phyloP scores from a whole-genome alignment of 495 filamentous ascomycete genomes.

The Podospora comata region DNA sequence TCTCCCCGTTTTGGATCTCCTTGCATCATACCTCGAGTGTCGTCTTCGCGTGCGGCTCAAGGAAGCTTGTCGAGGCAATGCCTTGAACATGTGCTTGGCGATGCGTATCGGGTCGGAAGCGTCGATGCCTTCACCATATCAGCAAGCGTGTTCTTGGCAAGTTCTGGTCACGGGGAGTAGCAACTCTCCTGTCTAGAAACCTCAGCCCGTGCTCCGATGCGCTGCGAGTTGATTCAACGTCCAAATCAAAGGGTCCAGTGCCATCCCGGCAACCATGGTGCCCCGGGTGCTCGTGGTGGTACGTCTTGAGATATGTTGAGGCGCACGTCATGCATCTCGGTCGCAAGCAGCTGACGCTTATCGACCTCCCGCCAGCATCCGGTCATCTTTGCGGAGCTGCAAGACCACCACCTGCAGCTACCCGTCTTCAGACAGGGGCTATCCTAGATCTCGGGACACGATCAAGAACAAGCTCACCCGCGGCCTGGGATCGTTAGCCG shows the following conservation, averaged over 20 bases:
- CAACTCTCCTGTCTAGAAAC: not conserved
- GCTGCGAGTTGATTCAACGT: not conserved
- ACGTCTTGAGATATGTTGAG: constrained; percentile 5
- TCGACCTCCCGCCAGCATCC: constrained; percentile 14
- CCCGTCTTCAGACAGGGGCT: constrained; percentile 18
- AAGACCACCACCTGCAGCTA: constrained; percentile 19
- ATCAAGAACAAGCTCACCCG: constrained; percentile 15
- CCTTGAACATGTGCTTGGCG: not conserved
- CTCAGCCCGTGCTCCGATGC: not conserved
- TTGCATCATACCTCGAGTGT: not conserved
- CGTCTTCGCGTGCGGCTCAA: not conserved
- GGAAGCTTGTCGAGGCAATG: not conserved
- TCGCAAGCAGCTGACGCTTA: not conserved
- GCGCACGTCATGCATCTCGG: constrained; percentile 19
- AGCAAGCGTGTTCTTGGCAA: not conserved
- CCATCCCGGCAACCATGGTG: not conserved
- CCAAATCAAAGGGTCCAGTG: constrained; percentile 1
- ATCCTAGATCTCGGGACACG: constrained; percentile 18
- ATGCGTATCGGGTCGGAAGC: not conserved
- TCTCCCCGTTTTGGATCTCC: not conserved
- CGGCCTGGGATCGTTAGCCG: constrained; percentile 16
- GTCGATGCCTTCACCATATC: not conserved
- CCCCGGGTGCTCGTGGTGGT: not conserved
- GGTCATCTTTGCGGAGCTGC: constrained; percentile 10
- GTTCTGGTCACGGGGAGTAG: too few relatives aligned